These are phyloP conservation scores for Penicillium rolfsii DNA, from an alignment of 2,329 filamentous ascomycete genomes.

Conservation along the genomic window DNA sequence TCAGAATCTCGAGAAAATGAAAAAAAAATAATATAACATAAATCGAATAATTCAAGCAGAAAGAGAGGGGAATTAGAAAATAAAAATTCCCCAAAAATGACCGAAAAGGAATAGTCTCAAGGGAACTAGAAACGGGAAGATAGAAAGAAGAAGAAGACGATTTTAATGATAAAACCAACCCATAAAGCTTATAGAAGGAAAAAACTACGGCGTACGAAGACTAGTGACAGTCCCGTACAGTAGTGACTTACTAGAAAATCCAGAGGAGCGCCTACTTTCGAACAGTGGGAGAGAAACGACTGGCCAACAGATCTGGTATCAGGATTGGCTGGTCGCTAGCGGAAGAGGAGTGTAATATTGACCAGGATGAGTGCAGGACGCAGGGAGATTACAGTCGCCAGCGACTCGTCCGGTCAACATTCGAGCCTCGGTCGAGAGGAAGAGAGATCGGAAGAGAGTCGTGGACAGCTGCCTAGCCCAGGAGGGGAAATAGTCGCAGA, in stretches of 20 bases:
- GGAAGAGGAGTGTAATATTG: conserved; percentile 45
- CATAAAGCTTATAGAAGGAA: conserved; percentile 3
- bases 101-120: neutral
- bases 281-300: conserved; percentile 16
- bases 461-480: conserved; percentile 20
- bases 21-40: neutral
- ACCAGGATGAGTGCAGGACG: conserved; percentile 42
- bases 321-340: conserved; percentile 42
- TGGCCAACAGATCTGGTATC: conserved; percentile 32
- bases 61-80: neutral
- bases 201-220: neutral
- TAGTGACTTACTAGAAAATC: no score
- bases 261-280: conserved; percentile 1
- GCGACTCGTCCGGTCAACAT: conserved; percentile 22
- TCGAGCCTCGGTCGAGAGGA: conserved; percentile 25
- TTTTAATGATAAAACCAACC: conserved; percentile 17
- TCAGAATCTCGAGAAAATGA: neutral
- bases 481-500: conserved; percentile 5
- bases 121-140: neutral
- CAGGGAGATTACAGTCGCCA: conserved; percentile 31
- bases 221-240: neutral
- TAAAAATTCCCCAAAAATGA: neutral
- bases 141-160: conserved; percentile 8
- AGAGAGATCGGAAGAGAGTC: conserved; percentile 9
- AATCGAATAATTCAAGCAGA: neutral